A percentile compares a stretch with the other conserved stretches of the same genome.
phyloP scores from a whole-genome alignment of 1,284 basidiomycete species.

The Rhodotorula sp. region DNA sequence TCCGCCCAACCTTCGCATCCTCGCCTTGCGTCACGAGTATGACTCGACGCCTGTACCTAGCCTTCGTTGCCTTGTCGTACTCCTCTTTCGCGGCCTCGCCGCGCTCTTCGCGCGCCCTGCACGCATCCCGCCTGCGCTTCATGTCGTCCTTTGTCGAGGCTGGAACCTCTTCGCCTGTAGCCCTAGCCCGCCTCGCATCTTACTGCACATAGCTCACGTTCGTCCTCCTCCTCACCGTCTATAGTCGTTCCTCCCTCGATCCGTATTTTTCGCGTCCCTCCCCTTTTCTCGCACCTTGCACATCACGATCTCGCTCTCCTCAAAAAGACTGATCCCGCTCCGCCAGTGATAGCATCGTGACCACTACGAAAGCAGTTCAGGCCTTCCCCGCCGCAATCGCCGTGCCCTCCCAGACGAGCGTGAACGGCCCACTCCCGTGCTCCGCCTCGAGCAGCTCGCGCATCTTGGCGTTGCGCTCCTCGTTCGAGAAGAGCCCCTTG shows the following conservation, averaged over 20 bases:
- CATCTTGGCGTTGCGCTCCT: slow-evolving; percentile 1
- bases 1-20: neutral
- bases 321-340: no score
- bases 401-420: slow-evolving; percentile 5
- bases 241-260: neutral
- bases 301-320: neutral
- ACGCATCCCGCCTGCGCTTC: neutral
- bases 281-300: neutral
- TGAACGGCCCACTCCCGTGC: neutral
- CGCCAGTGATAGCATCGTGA: no score
- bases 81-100: neutral
- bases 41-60: neutral
- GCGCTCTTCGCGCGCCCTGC: no score
- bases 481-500: neutral
- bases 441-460: neutral
- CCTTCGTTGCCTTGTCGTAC: neutral
- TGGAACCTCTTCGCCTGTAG: neutral
- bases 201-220: no score
- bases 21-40: neutral
- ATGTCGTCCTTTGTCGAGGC: neutral
- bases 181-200: neutral
- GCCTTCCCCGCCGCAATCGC: slow-evolving; percentile 1
- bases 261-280: neutral
- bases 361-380: neutral
- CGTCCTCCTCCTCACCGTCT: neutral